phyloP scores from a whole-genome alignment of 768 basidiomycete genomes.

The Neoboletus brunneissimus region DNA sequence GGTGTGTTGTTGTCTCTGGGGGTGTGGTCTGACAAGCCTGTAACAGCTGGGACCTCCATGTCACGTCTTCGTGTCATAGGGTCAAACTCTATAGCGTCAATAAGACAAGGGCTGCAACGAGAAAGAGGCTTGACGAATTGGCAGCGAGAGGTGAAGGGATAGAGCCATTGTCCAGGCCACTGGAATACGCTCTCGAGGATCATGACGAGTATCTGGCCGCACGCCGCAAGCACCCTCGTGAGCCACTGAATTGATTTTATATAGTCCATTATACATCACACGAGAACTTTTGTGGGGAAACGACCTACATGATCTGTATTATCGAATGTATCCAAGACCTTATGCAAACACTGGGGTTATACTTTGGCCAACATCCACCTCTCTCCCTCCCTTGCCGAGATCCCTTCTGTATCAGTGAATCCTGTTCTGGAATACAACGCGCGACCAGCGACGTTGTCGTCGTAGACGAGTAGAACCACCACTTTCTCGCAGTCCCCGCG shows the following conservation, averaged over 20 bases:
- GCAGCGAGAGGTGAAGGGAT: slow-evolving; percentile 36
- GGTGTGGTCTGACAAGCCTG: not conserved
- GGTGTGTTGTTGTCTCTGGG: not conserved
- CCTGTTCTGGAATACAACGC: slow-evolving; percentile 21
- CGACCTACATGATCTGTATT: not conserved
- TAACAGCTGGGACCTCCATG: slow-evolving; percentile 49
- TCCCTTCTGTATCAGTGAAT: slow-evolving; percentile 16
- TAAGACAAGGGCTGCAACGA: slow-evolving; percentile 40
- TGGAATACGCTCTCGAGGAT: slow-evolving; percentile 11
- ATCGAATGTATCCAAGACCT: not conserved
- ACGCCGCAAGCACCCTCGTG: not conserved
- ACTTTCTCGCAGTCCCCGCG: slow-evolving; percentile 13
- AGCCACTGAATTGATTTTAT: not conserved
- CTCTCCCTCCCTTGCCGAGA: slow-evolving; percentile 7
- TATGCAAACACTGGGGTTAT: slow-evolving; percentile 14
- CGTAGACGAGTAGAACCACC: slow-evolving; percentile 13
- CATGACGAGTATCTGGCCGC: slow-evolving; percentile 5
- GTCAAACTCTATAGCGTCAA: slow-evolving; percentile 57
- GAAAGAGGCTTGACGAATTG: slow-evolving; percentile 40
- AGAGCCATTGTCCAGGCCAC: slow-evolving; percentile 7
- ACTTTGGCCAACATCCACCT: slow-evolving; percentile 30
- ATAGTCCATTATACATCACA: not conserved
- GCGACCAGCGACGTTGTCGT: slow-evolving; percentile 14
- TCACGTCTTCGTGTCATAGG: slow-evolving; percentile 51
- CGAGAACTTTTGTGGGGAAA: not conserved